Evolutionary conservation across 371 early-diverging fungal species (phyloP).

Genomic region (Lichtheimia ramosa): DNA sequence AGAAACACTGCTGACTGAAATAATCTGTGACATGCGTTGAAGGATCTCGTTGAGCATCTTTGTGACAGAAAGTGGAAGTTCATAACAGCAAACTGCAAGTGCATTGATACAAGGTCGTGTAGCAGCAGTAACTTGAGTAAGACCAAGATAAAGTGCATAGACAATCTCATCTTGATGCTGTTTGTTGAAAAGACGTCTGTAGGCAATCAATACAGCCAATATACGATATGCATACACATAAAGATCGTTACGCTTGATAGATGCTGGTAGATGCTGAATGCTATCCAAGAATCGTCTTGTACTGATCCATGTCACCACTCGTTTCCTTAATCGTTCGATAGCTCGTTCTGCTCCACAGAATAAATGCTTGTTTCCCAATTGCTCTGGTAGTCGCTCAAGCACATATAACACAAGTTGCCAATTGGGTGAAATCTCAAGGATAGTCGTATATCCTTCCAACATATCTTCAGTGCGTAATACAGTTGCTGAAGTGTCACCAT

Average conservation of each 20-base stretch:
- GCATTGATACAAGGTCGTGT: conserved; percentile 85
- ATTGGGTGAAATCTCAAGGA: conserved; percentile 64
- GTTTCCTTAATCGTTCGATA: conserved; percentile 52
- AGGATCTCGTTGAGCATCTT: conserved; percentile 76
- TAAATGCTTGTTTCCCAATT: conserved; percentile 73
- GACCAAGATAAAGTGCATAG: conserved; percentile 74
- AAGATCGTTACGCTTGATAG: conserved; percentile 63
- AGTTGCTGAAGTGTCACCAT: conserved; percentile 21
- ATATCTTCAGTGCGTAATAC: conserved; percentile 33
- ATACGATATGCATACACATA: conserved; percentile 68
- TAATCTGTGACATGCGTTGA: conserved; percentile 78
- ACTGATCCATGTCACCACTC: conserved; percentile 54
- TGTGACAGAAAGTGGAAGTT: conserved; percentile 77
- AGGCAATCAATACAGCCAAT: conserved; percentile 71
- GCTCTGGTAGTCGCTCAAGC: conserved; percentile 61
- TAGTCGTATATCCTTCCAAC: conserved; percentile 50
- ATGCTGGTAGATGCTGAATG: conserved; percentile 51
- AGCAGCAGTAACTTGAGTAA: conserved; percentile 71
- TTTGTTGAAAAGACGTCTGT: conserved; percentile 71
- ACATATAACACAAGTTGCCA: conserved; percentile 69
- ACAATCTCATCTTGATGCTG: conserved; percentile 77
- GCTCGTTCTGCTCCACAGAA: conserved; percentile 60
- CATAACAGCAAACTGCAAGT: conserved; percentile 78
- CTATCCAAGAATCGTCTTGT: conserved; percentile 56
- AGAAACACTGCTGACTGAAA: conserved; percentile 78